Evolutionary conservation across 2,329 filamentous ascomycete genomes (phyloP), one percentile per base, ranked within the genome.

Genomic region (Venturia asperata): DNA sequence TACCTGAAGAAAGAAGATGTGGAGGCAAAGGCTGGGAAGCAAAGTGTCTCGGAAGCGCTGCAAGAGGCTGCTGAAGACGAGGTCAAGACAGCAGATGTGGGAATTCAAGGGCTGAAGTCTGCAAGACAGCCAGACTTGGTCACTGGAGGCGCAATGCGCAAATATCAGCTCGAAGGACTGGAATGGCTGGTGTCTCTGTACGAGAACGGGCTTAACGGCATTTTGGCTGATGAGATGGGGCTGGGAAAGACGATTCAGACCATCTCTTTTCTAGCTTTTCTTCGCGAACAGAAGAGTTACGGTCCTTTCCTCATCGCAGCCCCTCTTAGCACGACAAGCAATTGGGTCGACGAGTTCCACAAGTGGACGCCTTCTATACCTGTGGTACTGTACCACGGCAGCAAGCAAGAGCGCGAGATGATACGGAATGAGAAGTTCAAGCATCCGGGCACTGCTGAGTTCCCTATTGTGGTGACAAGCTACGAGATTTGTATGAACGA

Each of bases 401-500:
- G 84, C 11, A 91, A 92, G 34, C 80, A 85, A 24, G 85, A 94
- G 68, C 84, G 94, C n/a, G 87, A 86, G 62, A 81, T 85, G 1
- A 85, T 97, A n/a, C 87, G 92, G 67, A 82, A 80, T 56, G 87
- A 84, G n/a, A 79, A 83, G 47, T 84, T 97, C 71, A 87, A 87
- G 73, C 84, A 83, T 55, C 85, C 93, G 17, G 83, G 85, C 15
- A 83, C 87, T 0, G 78, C 83, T 1, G 83, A 88, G 58, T 99
- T 97, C 67, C 94, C 94, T 0, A 88, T 99, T 0, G 89, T 97
- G 0, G 92, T 92, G 71, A 99, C 94, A 0, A 95, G 89, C 47
- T 97, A 97, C 71, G 94, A 99, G 73, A 97, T 99, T 73, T 92
- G 95, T 64, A 87, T 99, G 77, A 88, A 91, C 70, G 94, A 99